Base-by-base conservation (phyloP, 106 monocot genomes). In the Ottelia alismoides region DNA sequence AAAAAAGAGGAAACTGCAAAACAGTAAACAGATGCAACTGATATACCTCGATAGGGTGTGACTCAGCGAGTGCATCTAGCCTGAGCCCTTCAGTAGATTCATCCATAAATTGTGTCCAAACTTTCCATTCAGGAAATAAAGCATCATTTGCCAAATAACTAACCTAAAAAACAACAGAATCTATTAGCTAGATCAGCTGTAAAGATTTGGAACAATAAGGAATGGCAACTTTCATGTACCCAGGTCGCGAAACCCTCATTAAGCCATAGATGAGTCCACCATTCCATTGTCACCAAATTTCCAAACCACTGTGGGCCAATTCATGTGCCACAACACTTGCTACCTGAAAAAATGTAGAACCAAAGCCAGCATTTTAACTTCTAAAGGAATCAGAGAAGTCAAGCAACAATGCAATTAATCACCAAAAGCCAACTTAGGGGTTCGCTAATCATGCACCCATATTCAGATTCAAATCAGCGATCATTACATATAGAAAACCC, bases 231-330 rank as follows among this genome's bases (percentile, higher is more conserved):
- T 18, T 16, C 11, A 16, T 3, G 18, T 81, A 91, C 90, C 90
- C 90, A 91, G 53, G 90, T 70, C 40, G 90, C 90, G 70, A 91
- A 91, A 11, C 90, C 90, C n/a, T n/a, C n/a, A n/a, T n/a, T n/a
- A n/a, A n/a, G n/a, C n/a, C n/a, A n/a, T n/a, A n/a, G n/a, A n/a
- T 90, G 84, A 24, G 90, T 90, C 90, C 90, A 90, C 90, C 90
- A 90, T 68, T 90, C 90, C 90, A 90, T 90, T 31, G 90, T 90
- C 7, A 90, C 90, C 72, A 90, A 84, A 75, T 90, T 90, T 22
- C 90, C 90, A 81, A 90, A 90, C 90, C 90, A 90, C 30, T 84
- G 90, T 90, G 90, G 30, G 90, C 89, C 58, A 90, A 60, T 65
- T 90, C 90, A 72, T 91, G 90, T 52, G 80, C 78, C 43, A 91